phyloP scores from a whole-genome alignment of 202 grass and related monocot species.

The Saccharum hybrid region DNA sequence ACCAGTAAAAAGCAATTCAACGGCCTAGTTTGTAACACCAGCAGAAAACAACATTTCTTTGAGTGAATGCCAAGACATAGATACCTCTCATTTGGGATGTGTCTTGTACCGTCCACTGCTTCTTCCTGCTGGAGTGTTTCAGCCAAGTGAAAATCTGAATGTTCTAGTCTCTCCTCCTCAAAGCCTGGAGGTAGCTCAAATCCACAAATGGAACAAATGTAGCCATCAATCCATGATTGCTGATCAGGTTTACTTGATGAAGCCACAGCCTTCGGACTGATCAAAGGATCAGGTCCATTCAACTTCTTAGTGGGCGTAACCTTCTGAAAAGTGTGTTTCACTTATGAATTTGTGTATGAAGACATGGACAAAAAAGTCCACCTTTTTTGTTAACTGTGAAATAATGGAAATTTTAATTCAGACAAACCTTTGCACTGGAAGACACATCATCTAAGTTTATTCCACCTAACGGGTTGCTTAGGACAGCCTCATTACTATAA shows the following conservation, averaged over 20 bases:
- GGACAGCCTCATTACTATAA: slow-evolving; percentile 14
- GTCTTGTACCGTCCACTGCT: slow-evolving; percentile 21
- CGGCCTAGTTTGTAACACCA: neutral
- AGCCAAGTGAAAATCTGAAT: slow-evolving; percentile 86
- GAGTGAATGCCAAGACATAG: neutral
- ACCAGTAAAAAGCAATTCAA: slow-evolving; percentile 10
- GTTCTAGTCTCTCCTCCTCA: slow-evolving; percentile 85
- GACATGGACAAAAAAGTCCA: neutral
- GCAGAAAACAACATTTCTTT: neutral
- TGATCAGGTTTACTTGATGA: slow-evolving; percentile 39
- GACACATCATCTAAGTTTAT: slow-evolving; percentile 10
- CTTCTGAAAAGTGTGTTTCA: slow-evolving; percentile 23
- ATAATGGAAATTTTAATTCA: neutral
- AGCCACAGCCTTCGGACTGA: slow-evolving; percentile 27
- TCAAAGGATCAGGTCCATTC: slow-evolving; percentile 12
- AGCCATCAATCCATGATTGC: slow-evolving; percentile 68
- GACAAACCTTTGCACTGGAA: slow-evolving; percentile 39
- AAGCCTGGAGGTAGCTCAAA: slow-evolving; percentile 82
- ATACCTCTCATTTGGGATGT: slow-evolving; percentile 51
- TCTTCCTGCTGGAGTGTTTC: slow-evolving; percentile 80
- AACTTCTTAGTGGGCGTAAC: neutral
- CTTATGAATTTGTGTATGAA: neutral
- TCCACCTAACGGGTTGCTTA: slow-evolving; percentile 33
- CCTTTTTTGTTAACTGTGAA: slow-evolving; percentile 13
- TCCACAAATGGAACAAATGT: slow-evolving; percentile 83